A percentile compares a stretch with the other conserved stretches of the same genome.
Evolutionary conservation across 148 eudicot species (phyloP).

Genomic region (Rhododendron ovatum): DNA sequence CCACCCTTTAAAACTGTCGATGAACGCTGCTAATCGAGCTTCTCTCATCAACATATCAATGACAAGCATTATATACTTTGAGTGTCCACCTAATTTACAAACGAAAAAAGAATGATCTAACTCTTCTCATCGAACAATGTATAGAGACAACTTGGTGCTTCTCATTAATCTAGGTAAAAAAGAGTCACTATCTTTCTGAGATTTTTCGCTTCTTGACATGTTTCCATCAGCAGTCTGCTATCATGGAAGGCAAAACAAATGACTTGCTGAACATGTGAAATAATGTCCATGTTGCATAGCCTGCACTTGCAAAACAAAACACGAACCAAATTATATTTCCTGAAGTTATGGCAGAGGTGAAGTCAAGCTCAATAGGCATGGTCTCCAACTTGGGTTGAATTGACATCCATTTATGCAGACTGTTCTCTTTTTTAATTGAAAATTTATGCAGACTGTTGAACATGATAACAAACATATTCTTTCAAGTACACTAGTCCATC

Average conservation of each 20-base stretch:
- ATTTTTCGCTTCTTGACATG: constrained; percentile 97
- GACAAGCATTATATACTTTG: neutral
- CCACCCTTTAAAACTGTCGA: neutral
- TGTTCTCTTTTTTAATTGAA: neutral
- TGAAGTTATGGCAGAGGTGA: neutral
- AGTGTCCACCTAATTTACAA: neutral
- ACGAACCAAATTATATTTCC: neutral
- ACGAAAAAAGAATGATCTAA: neutral
- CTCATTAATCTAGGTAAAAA: constrained; percentile 71
- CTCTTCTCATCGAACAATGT: neutral
- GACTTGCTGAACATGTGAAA: constrained; percentile 91
- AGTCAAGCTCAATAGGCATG: neutral
- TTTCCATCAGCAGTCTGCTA: constrained; percentile 92
- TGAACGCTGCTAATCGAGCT: neutral
- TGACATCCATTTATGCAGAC: neutral
- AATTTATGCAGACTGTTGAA: neutral
- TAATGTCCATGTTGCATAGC: constrained; percentile 96
- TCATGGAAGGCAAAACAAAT: constrained; percentile 98
- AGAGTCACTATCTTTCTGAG: constrained; percentile 94
- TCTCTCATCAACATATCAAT: constrained; percentile 1
- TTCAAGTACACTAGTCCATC: neutral
- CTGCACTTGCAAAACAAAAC: constrained; percentile 42
- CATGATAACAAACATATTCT: neutral
- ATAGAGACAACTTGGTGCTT: neutral
- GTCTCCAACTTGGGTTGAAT: neutral